These are phyloP conservation scores for Neoboletus magnificus DNA, from an alignment of 768 basidiomycete genomes.

Conservation along the genomic window DNA sequence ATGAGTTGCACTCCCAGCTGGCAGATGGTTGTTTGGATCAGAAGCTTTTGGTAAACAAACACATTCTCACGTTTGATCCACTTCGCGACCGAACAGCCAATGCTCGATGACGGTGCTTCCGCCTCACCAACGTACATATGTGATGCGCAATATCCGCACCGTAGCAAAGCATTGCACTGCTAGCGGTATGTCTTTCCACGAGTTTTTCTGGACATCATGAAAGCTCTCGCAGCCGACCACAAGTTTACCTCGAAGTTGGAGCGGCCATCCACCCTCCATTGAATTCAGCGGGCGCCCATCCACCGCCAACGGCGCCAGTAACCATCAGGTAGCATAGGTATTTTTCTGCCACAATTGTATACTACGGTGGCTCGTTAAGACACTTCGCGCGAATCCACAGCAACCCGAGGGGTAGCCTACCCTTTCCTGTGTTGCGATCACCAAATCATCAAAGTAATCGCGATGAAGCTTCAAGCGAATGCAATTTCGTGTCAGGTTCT, in stretches of 20 bases:
- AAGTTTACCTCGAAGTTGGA: conserved; percentile 23
- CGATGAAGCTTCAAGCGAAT: conserved; percentile 1
- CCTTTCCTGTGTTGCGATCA: conserved; percentile 1
- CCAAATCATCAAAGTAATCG: background rate
- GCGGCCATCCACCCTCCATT: conserved; percentile 4
- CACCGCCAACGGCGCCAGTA: conserved; percentile 4
- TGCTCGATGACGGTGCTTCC: conserved; percentile 8
- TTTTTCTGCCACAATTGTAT: background rate
- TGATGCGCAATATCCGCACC: conserved; percentile 29
- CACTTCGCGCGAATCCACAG: background rate
- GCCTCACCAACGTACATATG: conserved; percentile 5
- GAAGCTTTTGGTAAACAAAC: conserved; percentile 29
- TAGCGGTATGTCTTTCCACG: conserved; percentile 12
- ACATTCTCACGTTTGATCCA: conserved; percentile 13
- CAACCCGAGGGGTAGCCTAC: conserved; percentile 5
- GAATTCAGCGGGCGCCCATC: background rate
- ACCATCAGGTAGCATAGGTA: background rate
- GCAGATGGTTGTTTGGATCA: conserved; percentile 26
- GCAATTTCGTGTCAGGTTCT: conserved; percentile 6
- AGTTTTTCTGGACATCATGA: conserved; percentile 12
- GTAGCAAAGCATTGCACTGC: conserved; percentile 17
- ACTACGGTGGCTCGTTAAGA: background rate
- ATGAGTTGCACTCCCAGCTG: background rate
- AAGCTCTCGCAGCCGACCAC: conserved; percentile 20
- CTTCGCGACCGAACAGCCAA: conserved; percentile 21